Percentiles rank a stretch among this genome's conserved stretches.
phyloP scores from a whole-genome alignment of 73 alveolate genomes.

The Tetrahymena malaccensis region DNA sequence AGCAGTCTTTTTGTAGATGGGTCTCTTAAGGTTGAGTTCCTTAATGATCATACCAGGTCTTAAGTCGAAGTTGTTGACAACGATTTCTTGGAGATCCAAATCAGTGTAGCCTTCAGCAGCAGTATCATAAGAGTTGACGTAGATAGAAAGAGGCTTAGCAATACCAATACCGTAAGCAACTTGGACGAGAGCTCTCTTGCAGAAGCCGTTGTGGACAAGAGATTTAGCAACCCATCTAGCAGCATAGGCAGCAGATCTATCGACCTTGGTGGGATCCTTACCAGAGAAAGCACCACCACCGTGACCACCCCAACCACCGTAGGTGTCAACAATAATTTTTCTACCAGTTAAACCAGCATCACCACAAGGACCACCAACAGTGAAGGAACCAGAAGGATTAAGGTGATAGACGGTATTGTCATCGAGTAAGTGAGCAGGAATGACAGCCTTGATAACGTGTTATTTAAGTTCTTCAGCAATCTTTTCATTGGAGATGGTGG shows the following conservation, averaged over 20 bases:
- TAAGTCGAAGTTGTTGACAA: slow-evolving; percentile 52
- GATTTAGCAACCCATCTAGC: slow-evolving; percentile 96
- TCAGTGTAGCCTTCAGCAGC: slow-evolving; percentile 60
- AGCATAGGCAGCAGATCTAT: slow-evolving; percentile 96
- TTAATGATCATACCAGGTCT: slow-evolving; percentile 76
- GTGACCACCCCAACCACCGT: slow-evolving; percentile 97
- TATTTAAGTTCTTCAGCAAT: slow-evolving; percentile 63
- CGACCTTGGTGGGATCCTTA: slow-evolving; percentile 96
- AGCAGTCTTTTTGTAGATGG: slow-evolving; percentile 71
- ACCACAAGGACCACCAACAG: slow-evolving; percentile 97
- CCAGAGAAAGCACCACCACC: slow-evolving; percentile 98
- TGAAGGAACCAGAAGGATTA: slow-evolving; percentile 94
- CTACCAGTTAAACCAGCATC: slow-evolving; percentile 99
- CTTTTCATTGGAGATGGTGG: slow-evolving; percentile 64
- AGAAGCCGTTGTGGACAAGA: slow-evolving; percentile 67
- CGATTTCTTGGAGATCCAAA: slow-evolving; percentile 55
- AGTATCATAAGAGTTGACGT: slow-evolving; percentile 82
- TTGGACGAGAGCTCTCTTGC: slow-evolving; percentile 83
- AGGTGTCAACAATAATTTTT: slow-evolving; percentile 93
- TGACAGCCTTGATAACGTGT: slow-evolving; percentile 75
- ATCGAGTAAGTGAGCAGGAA: slow-evolving; percentile 77
- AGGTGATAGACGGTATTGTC: slow-evolving; percentile 75
- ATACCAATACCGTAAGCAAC: slow-evolving; percentile 82
- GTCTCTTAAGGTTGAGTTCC: slow-evolving; percentile 67
- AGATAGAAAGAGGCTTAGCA: slow-evolving; percentile 84